phyloP scores from a whole-genome alignment of 192 early-diverging fungal genomes.

The Linnemannia schmuckeri region DNA sequence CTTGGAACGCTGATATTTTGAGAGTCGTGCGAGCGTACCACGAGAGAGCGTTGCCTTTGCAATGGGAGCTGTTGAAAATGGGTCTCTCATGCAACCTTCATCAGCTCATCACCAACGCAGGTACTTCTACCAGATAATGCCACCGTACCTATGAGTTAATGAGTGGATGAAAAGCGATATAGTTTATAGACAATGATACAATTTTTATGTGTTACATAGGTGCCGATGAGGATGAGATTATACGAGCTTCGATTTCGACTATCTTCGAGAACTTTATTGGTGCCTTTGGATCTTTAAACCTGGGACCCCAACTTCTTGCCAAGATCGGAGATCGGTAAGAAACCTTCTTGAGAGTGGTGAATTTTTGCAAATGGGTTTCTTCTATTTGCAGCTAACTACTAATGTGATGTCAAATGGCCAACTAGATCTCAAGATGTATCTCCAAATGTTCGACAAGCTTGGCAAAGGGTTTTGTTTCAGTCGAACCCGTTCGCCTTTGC shows the following conservation, averaged over 20 bases:
- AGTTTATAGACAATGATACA: background rate
- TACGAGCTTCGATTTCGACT: conserved; percentile 22
- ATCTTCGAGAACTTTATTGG: conserved; percentile 45
- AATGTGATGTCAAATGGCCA: background rate
- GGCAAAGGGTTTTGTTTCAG: conserved; percentile 35
- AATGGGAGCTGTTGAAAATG: conserved; percentile 14
- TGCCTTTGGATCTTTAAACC: conserved; percentile 37
- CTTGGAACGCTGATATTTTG: conserved; percentile 30
- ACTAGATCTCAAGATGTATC: conserved; percentile 37
- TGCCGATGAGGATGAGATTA: conserved; percentile 37
- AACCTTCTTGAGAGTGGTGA: background rate
- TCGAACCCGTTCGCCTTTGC: conserved; percentile 45
- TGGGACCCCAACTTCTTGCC: conserved; percentile 37
- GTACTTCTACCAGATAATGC: background rate
- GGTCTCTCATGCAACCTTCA: conserved; percentile 26
- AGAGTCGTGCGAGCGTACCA: background rate
- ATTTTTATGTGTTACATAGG: conserved; percentile 8
- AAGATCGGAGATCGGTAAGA: conserved; percentile 44
- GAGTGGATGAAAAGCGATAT: background rate
- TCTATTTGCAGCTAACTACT: background rate
- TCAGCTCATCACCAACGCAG: conserved; percentile 35
- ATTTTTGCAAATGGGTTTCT: background rate
- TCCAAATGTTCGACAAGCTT: conserved; percentile 18
- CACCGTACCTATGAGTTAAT: background rate
- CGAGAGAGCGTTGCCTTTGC: background rate